Conservation (phyloP, 1,139 yeast species). For the Blastobotrys buckinghamii region DNA sequence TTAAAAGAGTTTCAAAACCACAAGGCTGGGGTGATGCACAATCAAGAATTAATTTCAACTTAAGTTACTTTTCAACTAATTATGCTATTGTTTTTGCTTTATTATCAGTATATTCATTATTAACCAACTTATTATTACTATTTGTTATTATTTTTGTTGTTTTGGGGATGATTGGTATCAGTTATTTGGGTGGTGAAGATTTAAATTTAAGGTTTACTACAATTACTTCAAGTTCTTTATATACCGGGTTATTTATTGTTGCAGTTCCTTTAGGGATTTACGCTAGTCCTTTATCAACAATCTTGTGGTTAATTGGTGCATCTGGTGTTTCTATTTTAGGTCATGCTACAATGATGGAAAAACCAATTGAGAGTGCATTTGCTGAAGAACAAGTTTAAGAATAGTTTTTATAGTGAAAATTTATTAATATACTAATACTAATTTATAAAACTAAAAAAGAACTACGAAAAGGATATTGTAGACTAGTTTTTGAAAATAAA, state of each 20-base stretch:
- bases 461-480: not conserved
- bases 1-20: conserved; percentile 86
- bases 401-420: not conserved
- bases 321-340: conserved; percentile 80
- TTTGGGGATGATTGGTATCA: conserved; percentile 75
- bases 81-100: conserved; percentile 70
- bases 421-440: not conserved
- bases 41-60: conserved; percentile 77
- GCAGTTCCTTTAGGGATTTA: conserved; percentile 85
- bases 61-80: conserved; percentile 84
- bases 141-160: conserved; percentile 59
- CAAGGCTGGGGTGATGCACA: conserved; percentile 85
- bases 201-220: conserved; percentile 46
- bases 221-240: conserved; percentile 71
- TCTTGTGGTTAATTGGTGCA: conserved; percentile 97
- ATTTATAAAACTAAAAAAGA: too few species aligned
- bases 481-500: too few species aligned
- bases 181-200: conserved; percentile 73
- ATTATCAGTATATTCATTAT: conserved; percentile 62
- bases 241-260: conserved; percentile 65
- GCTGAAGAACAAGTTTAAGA: conserved; percentile 67
- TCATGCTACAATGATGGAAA: conserved; percentile 93
- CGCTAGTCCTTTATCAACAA: conserved; percentile 89
- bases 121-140: conserved; percentile 77
- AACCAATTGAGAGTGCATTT: conserved; percentile 95